Evolutionary conservation across 1,139 yeast species (phyloP).

Genomic region (Debaryomyces sp.): DNA sequence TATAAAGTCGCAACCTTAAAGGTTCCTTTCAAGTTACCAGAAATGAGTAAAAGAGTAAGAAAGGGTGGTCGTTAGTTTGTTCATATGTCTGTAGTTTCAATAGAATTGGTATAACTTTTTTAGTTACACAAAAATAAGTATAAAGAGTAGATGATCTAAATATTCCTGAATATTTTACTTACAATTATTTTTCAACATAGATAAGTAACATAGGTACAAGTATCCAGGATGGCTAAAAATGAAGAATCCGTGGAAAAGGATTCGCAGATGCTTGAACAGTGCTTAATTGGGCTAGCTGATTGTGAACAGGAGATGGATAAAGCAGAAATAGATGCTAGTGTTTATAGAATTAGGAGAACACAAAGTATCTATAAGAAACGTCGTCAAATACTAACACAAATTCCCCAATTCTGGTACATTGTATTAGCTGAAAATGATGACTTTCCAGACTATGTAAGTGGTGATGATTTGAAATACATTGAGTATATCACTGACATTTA

Average conservation of each 20-base stretch:
- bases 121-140: slow-evolving; percentile 4
- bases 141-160: neutral
- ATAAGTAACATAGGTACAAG: neutral
- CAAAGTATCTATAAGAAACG: slow-evolving; percentile 54
- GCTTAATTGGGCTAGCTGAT: slow-evolving; percentile 44
- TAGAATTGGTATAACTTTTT: neutral
- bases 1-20: slow-evolving; percentile 81
- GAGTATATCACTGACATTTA: slow-evolving; percentile 61
- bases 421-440: slow-evolving; percentile 77
- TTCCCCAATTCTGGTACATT: slow-evolving; percentile 77
- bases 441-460: slow-evolving; percentile 67
- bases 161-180: neutral
- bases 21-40: slow-evolving; percentile 91
- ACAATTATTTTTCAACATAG: neutral
- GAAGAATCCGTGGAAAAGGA: neutral
- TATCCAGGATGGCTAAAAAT: neutral
- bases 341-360: slow-evolving; percentile 50
- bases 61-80: slow-evolving; percentile 11
- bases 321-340: slow-evolving; percentile 59
- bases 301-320: slow-evolving; percentile 58
- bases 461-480: slow-evolving; percentile 68
- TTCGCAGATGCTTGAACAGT: slow-evolving; percentile 15
- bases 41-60: slow-evolving; percentile 70
- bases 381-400: slow-evolving; percentile 42
- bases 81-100: neutral